Evolutionary conservation across 805 yeast genomes (phyloP), one percentile per base, ranked within the genome.

Genomic region (Wickerhamiella kazuoi): DNA sequence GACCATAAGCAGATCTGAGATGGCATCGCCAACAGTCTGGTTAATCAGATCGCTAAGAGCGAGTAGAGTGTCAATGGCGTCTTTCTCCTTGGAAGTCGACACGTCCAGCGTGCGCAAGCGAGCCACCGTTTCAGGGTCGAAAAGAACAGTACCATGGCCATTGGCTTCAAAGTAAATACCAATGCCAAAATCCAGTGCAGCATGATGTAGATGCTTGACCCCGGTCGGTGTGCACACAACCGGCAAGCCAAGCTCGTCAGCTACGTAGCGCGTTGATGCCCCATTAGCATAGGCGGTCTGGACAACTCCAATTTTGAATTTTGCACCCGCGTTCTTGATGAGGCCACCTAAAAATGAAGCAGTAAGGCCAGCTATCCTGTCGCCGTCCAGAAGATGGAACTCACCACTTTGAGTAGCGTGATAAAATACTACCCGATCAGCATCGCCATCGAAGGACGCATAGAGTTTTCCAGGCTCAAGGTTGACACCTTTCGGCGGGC

Each of bases 271-370:
- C 0, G 97, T 82, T 1, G 96, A 80, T 5, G 79, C 72, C 9
- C 98, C 98, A 56, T 90, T 90, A 37, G 98, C 98, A 53, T 90
- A 90, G 0, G 98, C 98, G 1, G 98, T 90, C 62, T 90, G 98
- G 24, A 90, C 84, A 3, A 86, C 90, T 7, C 96, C 98, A 42
- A 79, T 62, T 20, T 63, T 56, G 13, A 62, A 52, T 4, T 55
- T 49, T 13, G 65, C 44, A 3, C 63, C 63, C 6, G 72, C 60
- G 36, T 69, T 59, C n/a, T 60, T 51, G 18, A 75, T 55, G 35
- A 76, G 54, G 20, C 62, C 61, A 14, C 69, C 58, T 39, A 72
- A 64, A 50, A 82, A 71, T 34, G 67, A 63, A 1, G 95, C 94
- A 40, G 82, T 70, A 43, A 90, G 62, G 0, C 94, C 78, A 2